Evolutionary conservation across 2,329 filamentous ascomycete species (phyloP).

Genomic region (Pyrenophora tritici-repentis): DNA sequence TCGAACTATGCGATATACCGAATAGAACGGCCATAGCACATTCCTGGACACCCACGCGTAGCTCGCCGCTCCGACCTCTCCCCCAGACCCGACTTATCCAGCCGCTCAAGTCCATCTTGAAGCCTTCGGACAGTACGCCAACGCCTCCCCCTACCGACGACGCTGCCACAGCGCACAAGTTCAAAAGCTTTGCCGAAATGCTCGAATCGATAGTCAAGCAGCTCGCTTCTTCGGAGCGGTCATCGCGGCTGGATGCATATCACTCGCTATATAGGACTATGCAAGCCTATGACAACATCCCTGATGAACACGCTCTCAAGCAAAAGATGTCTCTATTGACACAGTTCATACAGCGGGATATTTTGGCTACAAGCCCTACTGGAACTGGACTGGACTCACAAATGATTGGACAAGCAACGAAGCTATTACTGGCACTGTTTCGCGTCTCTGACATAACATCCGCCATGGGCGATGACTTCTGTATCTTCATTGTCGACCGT

Average conservation of each 20-base stretch:
- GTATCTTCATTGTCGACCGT: conserved; percentile 78
- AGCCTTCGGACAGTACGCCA: conserved; percentile 60
- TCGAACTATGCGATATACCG: conserved; percentile 65
- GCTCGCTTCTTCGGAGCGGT: conserved; percentile 73
- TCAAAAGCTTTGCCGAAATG: conserved; percentile 73
- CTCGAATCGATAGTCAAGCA: conserved; percentile 83
- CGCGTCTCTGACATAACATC: conserved; percentile 73
- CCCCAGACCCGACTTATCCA: conserved; percentile 58
- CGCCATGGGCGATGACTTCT: conserved; percentile 77
- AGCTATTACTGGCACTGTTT: conserved; percentile 76
- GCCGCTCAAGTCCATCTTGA: conserved; percentile 79
- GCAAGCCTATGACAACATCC: conserved; percentile 80
- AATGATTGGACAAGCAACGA: conserved; percentile 77
- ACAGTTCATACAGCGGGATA: conserved; percentile 83
- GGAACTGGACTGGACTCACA: conserved; percentile 66
- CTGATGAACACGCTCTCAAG: conserved; percentile 49
- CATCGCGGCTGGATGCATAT: conserved; percentile 83
- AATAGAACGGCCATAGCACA: conserved; percentile 48
- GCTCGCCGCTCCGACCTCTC: conserved; percentile 53
- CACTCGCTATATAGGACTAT: conserved; percentile 75
- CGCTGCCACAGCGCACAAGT: conserved; percentile 52
- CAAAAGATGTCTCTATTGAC: conserved; percentile 80
- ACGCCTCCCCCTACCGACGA: conserved; percentile 46
- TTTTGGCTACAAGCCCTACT: conserved; percentile 64
- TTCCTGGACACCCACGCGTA: conserved; percentile 42